Evolutionary conservation across 148 eudicot species (phyloP), one percentile per base, ranked within the genome.

Genomic region (Spergularia bocconei): DNA sequence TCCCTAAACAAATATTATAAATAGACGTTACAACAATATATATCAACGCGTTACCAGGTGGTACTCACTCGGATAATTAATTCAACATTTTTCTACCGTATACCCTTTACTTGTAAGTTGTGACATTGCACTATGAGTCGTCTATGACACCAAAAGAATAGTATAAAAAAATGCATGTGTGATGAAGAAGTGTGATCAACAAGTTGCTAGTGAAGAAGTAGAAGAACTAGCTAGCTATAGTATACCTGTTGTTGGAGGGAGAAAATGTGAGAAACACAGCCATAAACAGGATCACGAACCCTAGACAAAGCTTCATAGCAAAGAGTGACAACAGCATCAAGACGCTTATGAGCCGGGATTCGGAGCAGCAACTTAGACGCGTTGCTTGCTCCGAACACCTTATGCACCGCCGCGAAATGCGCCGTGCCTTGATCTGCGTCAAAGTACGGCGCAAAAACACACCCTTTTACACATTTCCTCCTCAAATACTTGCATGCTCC

Each of bases 221-320:
- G 25, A 0, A 23, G 25, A 23, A 23, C 25, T 23, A 23, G 25
- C 25, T 23, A 23, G 25, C 25, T 23, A 23, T 23, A 50, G 17
- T 2, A 55, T 44, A 86, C 97, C 97, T 91, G 93, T 64, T 91
- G 94, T 25, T 92, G 94, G 65, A 92, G 92, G 33, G 92, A 69
- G 53, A 90, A 88, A 58, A 92, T 84, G 71, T 92, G 92, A 20
- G 83, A 85, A 75, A 88, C 92, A 72, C 92, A 87, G 25, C 97
- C 97, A 73, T 92, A 88, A 5, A 92, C 91, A 12, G 97, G 97
- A 72, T 92, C 94, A 67, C 91, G 84, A 87, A 88, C 85, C 86
- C 97, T 84, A 85, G 94, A 86, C 52, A 90, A 78, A 13, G 97
- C 97, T 70, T 92, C 94, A 74, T 87, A 92, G 23, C 94, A 88